Base-by-base conservation (phyloP, 305 asterid genomes). In the Caryopteris hybrid region DNA sequence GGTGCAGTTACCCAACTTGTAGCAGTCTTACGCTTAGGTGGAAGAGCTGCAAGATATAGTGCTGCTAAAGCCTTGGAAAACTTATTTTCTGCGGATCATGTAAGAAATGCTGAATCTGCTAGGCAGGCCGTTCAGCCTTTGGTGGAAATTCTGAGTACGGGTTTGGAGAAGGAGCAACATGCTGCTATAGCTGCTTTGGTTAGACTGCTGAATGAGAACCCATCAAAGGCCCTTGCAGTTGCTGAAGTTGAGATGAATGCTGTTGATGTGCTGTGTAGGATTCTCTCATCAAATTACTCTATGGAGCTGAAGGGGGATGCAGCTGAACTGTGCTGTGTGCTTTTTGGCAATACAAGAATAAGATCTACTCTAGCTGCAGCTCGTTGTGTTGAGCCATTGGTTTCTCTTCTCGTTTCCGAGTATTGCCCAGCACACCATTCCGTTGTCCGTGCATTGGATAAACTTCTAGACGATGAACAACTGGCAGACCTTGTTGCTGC, bases 231-330 rank as follows among this genome's bases (percentile, higher is more conserved):
- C 68, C 96, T 95, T 71, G 95, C 88, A 18, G 98, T 95, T 65
- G 97, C 91, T 62, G 99, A 95, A 70, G 90, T 90, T 59, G 99
- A 95, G 88, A 88, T 92, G 97, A 92, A 89, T 69, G 99, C 98
- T 1, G 89, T 95, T 29, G 99, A 95, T 36, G 95, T 92, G 61
- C 85, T 95, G 22, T 95, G 97, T 84, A 80, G 84, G 80, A 89
- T 92, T 76, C 94, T 95, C 66, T 88, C 95, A 3, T 86, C 98
- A 18, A 80, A 89, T 76, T 78, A 83, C 79, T 84, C 97, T 1
- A 82, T 86, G 92, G 95, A 88, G 86, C 85, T 90, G 71, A 90
- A 90, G 79, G 95, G 94, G 38, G 95, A 88, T 72, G 95, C 97
- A 10, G 91, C 95, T 34, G 94, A 90, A 74, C 78, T 90, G 71